phyloP scores from a whole-genome alignment of 2,329 filamentous ascomycete genomes.

The Sporothrix pallida region DNA sequence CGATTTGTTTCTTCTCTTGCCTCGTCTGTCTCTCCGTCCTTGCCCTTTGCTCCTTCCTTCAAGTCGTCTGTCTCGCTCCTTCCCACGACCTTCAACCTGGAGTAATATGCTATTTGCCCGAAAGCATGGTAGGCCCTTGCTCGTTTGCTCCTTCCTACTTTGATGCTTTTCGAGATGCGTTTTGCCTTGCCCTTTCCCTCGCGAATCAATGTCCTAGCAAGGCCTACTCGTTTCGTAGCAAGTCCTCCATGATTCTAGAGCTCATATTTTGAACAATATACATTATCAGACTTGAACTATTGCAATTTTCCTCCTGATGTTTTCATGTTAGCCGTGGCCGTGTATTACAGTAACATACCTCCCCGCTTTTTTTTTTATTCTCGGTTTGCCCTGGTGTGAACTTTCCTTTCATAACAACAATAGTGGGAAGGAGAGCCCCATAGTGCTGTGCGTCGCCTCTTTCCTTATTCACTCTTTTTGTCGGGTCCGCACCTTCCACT shows the following conservation, averaged over 20 bases:
- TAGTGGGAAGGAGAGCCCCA: slow-evolving; percentile 6
- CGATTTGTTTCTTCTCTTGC: slow-evolving; percentile 4
- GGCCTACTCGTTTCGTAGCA: neutral
- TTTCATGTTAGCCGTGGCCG: slow-evolving; percentile 14
- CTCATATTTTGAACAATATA: neutral
- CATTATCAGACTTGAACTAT: neutral
- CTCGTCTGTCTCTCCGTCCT: slow-evolving; percentile 8
- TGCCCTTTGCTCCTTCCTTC: slow-evolving; percentile 11
- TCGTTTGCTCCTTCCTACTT: slow-evolving; percentile 4
- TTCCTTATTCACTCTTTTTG: slow-evolving; percentile 18
- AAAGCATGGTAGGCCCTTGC: neutral
- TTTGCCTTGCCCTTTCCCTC: slow-evolving; percentile 4
- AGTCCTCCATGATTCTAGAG: neutral
- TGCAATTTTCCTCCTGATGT: slow-evolving; percentile 13
- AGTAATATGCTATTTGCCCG: neutral
- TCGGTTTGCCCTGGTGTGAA: slow-evolving; percentile 19
- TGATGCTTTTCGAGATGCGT: neutral
- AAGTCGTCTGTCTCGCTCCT: neutral
- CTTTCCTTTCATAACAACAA: neutral
- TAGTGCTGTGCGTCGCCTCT: slow-evolving; percentile 1
- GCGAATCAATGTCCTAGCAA: neutral
- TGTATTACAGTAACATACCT: slow-evolving; percentile 11
- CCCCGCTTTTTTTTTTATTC: neutral
- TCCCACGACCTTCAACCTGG: slow-evolving; percentile 1
- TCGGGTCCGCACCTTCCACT: slow-evolving; percentile 30